phyloP scores from a whole-genome alignment of 306 rosid species.

The Alnus glutinosa region DNA sequence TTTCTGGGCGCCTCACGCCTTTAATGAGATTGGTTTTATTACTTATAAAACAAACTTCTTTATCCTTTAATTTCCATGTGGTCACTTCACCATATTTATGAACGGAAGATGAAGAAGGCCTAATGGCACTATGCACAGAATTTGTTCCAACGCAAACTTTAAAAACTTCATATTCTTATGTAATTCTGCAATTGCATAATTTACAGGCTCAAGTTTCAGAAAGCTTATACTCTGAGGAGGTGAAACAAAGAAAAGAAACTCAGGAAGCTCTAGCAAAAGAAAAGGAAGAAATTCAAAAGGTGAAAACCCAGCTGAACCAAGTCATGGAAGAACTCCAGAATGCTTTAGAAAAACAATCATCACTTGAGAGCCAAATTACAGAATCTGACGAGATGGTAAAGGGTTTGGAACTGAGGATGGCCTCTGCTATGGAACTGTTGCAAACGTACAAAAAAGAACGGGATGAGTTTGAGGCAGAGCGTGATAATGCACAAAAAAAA shows the following conservation, averaged over 20 bases:
- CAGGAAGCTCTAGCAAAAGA: slow-evolving; percentile 45
- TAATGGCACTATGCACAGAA: background rate
- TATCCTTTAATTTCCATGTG: background rate
- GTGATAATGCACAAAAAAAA: slow-evolving; percentile 46
- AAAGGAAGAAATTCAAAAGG: slow-evolving; percentile 32
- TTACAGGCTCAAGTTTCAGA: slow-evolving; percentile 48
- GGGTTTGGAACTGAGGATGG: slow-evolving; percentile 44
- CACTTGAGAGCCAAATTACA: slow-evolving; percentile 41
- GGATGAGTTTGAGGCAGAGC: slow-evolving; percentile 45
- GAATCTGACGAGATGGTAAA: slow-evolving; percentile 34
- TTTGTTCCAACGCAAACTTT: slow-evolving; percentile 9
- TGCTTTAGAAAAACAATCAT: slow-evolving; percentile 30
- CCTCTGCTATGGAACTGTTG: slow-evolving; percentile 48
- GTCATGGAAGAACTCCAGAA: slow-evolving; percentile 40
- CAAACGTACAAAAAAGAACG: slow-evolving; percentile 48
- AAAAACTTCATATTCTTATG: background rate
- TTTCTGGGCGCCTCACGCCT: no score
- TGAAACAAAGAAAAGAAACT: slow-evolving; percentile 46
- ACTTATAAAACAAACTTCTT: background rate
- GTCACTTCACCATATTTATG: background rate
- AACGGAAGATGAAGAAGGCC: background rate
- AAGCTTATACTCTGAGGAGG: slow-evolving; percentile 42
- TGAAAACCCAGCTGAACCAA: slow-evolving; percentile 34
- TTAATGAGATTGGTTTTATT: no score
- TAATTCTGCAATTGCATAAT: background rate